Evolutionary conservation across 257 asterid genomes (phyloP).

Genomic region (Fraxinus quadrangulata): DNA sequence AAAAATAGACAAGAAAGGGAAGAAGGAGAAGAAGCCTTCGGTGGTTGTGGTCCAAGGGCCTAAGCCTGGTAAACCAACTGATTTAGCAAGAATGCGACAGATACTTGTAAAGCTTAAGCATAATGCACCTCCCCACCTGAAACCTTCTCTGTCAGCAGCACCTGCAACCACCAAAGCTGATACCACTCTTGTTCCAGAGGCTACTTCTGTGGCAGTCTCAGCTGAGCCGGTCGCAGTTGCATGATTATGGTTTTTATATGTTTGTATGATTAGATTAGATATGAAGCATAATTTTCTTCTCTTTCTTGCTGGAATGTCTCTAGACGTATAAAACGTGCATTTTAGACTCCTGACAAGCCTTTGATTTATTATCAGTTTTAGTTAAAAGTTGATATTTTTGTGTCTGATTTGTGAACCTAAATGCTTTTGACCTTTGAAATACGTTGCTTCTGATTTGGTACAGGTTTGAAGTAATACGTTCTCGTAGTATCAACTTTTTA

Average conservation of each 20-base stretch:
- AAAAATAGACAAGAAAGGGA: conserved; percentile 51
- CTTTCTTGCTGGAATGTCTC: not conserved
- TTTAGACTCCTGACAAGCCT: not conserved
- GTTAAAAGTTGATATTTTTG: not conserved
- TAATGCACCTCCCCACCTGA: conserved; percentile 71
- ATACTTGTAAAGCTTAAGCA: conserved; percentile 71
- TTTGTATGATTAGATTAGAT: not conserved
- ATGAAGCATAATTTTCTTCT: not conserved
- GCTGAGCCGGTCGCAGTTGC: conserved; percentile 54
- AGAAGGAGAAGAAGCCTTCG: conserved; percentile 64
- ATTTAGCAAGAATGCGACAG: conserved; percentile 73
- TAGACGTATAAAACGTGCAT: not conserved
- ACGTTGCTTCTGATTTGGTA: no score
- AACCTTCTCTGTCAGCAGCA: conserved; percentile 42
- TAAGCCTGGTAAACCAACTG: conserved; percentile 84
- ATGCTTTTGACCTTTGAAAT: no score
- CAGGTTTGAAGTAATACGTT: no score
- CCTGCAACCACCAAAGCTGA: conserved; percentile 32
- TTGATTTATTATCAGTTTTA: not conserved
- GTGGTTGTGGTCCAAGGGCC: conserved; percentile 68
- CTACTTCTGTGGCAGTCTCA: conserved; percentile 27
- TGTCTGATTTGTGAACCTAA: not conserved
- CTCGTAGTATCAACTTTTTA: no score
- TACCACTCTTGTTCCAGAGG: conserved; percentile 28
- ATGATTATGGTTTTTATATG: conserved; percentile 27